These are phyloP conservation scores for Psilocybe mexicana DNA, from an alignment of 1,284 basidiomycete species.

Conservation along the genomic window DNA sequence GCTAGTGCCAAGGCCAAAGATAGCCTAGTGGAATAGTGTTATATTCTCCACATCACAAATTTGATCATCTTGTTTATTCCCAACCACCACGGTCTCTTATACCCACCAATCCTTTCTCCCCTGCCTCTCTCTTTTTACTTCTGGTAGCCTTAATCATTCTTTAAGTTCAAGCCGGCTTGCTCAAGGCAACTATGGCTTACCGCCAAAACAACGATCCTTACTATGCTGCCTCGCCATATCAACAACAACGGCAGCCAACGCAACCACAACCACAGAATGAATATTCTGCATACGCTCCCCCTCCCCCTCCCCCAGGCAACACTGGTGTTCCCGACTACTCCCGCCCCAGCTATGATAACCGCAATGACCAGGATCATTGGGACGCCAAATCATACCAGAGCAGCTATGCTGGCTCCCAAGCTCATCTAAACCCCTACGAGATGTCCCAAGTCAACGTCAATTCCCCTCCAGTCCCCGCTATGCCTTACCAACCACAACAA, in stretches of 20 bases:
- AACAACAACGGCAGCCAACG: slow-evolving; percentile 23
- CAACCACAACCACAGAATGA: slow-evolving; percentile 30
- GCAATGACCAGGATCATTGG: slow-evolving; percentile 55
- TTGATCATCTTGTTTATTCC: slow-evolving; percentile 17
- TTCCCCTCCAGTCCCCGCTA: slow-evolving; percentile 53
- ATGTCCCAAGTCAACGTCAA: slow-evolving; percentile 50
- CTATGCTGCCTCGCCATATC: slow-evolving; percentile 32
- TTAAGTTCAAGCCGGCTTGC: slow-evolving; percentile 17
- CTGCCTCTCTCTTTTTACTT: slow-evolving; percentile 10
- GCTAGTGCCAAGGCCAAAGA: not conserved
- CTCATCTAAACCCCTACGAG: slow-evolving; percentile 66
- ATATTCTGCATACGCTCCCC: slow-evolving; percentile 27
- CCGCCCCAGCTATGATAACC: slow-evolving; percentile 20
- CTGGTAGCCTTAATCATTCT: slow-evolving; percentile 9
- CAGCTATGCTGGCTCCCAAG: slow-evolving; percentile 66
- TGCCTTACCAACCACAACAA: slow-evolving; percentile 47
- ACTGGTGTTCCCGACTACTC: slow-evolving; percentile 27
- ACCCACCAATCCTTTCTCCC: slow-evolving; percentile 13
- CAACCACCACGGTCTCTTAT: slow-evolving; percentile 23
- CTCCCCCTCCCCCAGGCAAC: slow-evolving; percentile 29
- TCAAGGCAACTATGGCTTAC: slow-evolving; percentile 48
- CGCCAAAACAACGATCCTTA: slow-evolving; percentile 54
- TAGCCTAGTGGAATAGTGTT: not conserved
- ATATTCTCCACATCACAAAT: not conserved
- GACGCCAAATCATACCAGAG: slow-evolving; percentile 66